Percentiles rank a stretch among this genome's conserved stretches.
phyloP scores from a whole-genome alignment of 371 early-diverging fungal genomes.

The Smittium culicis region DNA sequence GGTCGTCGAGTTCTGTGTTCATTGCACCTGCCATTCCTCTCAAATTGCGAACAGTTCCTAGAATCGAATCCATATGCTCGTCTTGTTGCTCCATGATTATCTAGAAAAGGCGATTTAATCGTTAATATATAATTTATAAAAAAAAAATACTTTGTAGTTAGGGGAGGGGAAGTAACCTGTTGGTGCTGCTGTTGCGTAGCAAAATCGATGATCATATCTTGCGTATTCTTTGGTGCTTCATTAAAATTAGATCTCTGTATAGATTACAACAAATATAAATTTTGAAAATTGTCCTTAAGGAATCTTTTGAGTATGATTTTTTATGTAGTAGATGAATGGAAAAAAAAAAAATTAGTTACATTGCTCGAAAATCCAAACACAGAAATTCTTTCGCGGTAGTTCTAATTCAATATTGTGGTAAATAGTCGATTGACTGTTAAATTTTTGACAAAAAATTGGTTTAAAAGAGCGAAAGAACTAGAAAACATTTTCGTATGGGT shows the following conservation, averaged over 20 bases:
- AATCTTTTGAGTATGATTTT: no score
- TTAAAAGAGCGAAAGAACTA: no score
- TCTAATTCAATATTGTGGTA: no score
- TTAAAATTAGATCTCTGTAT: no score
- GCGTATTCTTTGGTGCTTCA: no score
- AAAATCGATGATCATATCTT: conserved; percentile 19
- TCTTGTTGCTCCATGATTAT: conserved; percentile 44
- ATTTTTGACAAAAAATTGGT: no score
- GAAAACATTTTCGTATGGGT: conserved; percentile 15
- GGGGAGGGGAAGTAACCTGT: conserved; percentile 9
- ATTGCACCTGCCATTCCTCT: conserved; percentile 46
- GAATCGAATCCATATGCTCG: conserved; percentile 41
- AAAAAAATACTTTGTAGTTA: neutral
- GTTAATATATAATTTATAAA: no score
- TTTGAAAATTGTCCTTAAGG: no score
- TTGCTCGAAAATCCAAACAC: neutral
- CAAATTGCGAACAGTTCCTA: conserved; percentile 41
- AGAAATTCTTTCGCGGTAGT: conserved; percentile 6
- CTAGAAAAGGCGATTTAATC: no score
- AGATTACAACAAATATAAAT: no score
- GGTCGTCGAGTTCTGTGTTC: conserved; percentile 48
- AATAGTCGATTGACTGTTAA: no score
- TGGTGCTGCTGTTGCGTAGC: conserved; percentile 25
- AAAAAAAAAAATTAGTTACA: neutral
- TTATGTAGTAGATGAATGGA: no score